Evolutionary conservation across 495 filamentous ascomycete genomes (phyloP), one percentile per base, ranked within the genome.

Genomic region (Penicillium simplicissimum): DNA sequence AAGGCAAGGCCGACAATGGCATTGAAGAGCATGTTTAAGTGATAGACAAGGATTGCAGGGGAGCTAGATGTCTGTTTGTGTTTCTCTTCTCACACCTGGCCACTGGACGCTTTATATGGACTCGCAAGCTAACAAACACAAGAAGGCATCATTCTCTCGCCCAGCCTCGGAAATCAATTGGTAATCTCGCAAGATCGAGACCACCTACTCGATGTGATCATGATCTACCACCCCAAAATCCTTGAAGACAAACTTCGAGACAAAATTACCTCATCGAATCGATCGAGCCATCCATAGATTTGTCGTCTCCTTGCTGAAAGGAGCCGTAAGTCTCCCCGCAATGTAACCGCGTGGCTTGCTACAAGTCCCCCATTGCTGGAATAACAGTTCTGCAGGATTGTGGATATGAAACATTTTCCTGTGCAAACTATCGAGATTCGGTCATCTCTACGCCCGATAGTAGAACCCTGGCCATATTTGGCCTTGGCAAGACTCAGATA

Each of bases 401-500:
- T 21, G 10, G 23, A 47, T 25, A 8, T 47, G 10, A 47, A 21
- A 28, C n/a, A n/a, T 17, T 21, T 14, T 8, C 21, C 3, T 10
- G 21, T 25, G 11, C 43, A 47, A 21, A 47, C 23, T 25, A 21
- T 47, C n/a, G 28, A 10, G 28, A 23, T 23, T 8, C 10, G 4
- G 13, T 47, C 4, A 11, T 8, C 23, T 23, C 43, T 25, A 13
- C 43, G 21, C 23, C 43, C 19, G 9, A 21, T 25, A 25, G 43
- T 13, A 23, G 43, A 47, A 28, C 2, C 23, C 19, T 4, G 13
- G 21, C 43, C 8, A 5, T 25, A 47, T 25, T 47, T n/a, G 10
- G 13, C 43, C 43, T 47, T 47, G 43, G 43, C 43, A 47, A 47
- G 21, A 28, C 43, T 47, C 13, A 47, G 43, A 47, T 47, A 47